Conservation (phyloP, 495 filamentous ascomycete species). For the Penicillium angulare region DNA sequence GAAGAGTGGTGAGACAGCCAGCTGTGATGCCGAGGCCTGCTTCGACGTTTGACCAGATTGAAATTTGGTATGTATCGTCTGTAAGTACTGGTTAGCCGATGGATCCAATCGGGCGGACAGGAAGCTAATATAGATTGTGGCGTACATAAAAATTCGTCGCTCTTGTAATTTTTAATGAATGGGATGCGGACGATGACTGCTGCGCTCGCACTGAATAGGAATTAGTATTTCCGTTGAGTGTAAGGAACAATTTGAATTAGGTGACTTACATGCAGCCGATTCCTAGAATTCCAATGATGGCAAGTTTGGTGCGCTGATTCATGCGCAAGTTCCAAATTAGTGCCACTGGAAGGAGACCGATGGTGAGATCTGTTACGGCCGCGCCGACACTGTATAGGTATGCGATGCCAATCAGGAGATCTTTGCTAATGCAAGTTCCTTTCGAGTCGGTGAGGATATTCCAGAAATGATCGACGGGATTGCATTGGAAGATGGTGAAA, state of each 20-base stretch:
- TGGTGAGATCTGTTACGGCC: constrained; percentile 34
- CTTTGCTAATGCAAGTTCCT: constrained; percentile 29
- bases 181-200: constrained; percentile 39
- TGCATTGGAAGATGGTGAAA: constrained; percentile 37
- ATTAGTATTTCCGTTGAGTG: constrained; percentile 3
- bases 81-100: not conserved
- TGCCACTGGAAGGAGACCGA: constrained; percentile 32
- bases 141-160: constrained; percentile 30
- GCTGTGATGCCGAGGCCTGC: constrained; percentile 39
- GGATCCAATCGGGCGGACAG: not conserved
- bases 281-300: constrained; percentile 26
- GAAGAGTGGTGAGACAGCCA: constrained; percentile 37
- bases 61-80: constrained; percentile 35
- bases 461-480: constrained; percentile 35
- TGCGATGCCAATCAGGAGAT: constrained; percentile 25
- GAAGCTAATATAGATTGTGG: not conserved
- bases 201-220: constrained; percentile 26
- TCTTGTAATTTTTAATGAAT: constrained; percentile 27
- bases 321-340: constrained; percentile 33
- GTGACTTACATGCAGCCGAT: constrained; percentile 33
- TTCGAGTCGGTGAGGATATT: constrained; percentile 8
- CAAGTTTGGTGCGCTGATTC: constrained; percentile 26
- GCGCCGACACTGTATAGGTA: constrained; percentile 38
- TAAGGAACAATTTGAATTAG: not conserved
- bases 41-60: constrained; percentile 43